Evolutionary conservation across 2,329 filamentous ascomycete genomes (phyloP), one percentile per base, ranked within the genome.

Genomic region (Thyridium curvatum): DNA sequence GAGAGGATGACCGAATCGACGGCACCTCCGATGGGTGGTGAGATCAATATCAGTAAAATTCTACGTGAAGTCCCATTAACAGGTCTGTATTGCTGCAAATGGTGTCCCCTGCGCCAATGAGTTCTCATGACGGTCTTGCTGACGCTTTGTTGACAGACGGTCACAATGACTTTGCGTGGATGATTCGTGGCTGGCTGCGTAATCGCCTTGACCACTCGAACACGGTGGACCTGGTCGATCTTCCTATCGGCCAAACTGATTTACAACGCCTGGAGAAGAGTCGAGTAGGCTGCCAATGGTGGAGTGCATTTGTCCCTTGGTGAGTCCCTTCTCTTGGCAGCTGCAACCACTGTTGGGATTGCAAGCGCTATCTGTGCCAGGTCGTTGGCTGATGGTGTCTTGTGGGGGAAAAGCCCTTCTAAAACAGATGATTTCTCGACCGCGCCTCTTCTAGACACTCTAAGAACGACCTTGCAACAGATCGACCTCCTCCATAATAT

Each of bases 401-500:
- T n/a, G n/a, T n/a, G n/a, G n/a, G n/a, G n/a, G n/a, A n/a, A n/a
- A n/a, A 26, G 21, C 10, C 21, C 21, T 6, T 6, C 10, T 10
- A 26, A 26, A 10, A 26, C 21, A 10, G 21, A 26, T 26, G 21
- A 26, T 10, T 26, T 26, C 21, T 26, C 21, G 21, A 26, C 21
- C 10, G 10, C 21, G 6, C 21, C 21, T 6, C 10, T 26, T 6
- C 21, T 26, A 26, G 34, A 37, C n/a, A 29, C n/a, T 3, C 29
- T 37, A 12, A 18, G 31, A 5, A 35, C 17, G 21, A 41, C 39
- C 3, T 30, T 41, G 15, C 34, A 41, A 31, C 39, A 41, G 34
- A 37, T 41, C 15, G 39, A 41, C 14, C 14, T 41, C 9, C 10
- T 37, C 4, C 15, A 34, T 14, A 17, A n/a, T 10, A 6, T 38